A percentile compares a stretch with the other conserved stretches of the same genome.
phyloP scores from a whole-genome alignment of 768 basidiomycete species.

The Leccinum fibrillosum region DNA sequence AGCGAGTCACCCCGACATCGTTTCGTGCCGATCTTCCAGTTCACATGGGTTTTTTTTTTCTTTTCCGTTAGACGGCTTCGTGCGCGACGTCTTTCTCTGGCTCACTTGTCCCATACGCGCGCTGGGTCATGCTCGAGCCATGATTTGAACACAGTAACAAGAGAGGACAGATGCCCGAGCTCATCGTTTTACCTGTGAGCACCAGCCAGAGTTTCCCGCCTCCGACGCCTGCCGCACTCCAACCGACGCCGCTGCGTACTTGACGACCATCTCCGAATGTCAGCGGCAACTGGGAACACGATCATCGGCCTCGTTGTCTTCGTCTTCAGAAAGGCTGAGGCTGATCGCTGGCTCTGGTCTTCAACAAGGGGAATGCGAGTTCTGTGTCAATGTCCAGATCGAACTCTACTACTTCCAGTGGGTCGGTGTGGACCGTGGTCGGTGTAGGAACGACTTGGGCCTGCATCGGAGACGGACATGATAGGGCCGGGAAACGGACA shows the following conservation, averaged over 20 bases:
- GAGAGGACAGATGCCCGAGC: constrained; percentile 62
- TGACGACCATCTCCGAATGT: constrained; percentile 21
- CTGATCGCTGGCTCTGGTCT: not conserved
- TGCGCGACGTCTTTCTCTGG: no score
- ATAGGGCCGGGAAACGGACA: not conserved
- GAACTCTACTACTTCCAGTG: not conserved
- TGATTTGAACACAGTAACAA: constrained; percentile 43
- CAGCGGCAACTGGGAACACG: not conserved
- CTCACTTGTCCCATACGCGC: no score
- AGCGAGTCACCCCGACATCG: no score
- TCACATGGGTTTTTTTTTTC: no score
- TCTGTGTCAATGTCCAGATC: not conserved
- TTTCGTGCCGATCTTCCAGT: no score
- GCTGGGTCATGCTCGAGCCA: not conserved
- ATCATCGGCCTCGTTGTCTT: constrained; percentile 7
- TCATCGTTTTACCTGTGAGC: constrained; percentile 44
- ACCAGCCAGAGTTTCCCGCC: constrained; percentile 41
- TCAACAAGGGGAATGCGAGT: not conserved
- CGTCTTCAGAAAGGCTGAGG: constrained; percentile 9
- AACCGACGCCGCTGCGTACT: constrained; percentile 47
- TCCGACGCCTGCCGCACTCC: constrained; percentile 21
- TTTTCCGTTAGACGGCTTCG: no score
- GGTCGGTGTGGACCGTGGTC: constrained; percentile 9
- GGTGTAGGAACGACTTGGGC: constrained; percentile 34
- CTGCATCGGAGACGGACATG: constrained; percentile 10